A percentile compares a stretch with the other conserved stretches of the same genome.
Evolutionary conservation across 2,329 filamentous ascomycete species (phyloP).

Genomic region (Microcyclosporella mali): DNA sequence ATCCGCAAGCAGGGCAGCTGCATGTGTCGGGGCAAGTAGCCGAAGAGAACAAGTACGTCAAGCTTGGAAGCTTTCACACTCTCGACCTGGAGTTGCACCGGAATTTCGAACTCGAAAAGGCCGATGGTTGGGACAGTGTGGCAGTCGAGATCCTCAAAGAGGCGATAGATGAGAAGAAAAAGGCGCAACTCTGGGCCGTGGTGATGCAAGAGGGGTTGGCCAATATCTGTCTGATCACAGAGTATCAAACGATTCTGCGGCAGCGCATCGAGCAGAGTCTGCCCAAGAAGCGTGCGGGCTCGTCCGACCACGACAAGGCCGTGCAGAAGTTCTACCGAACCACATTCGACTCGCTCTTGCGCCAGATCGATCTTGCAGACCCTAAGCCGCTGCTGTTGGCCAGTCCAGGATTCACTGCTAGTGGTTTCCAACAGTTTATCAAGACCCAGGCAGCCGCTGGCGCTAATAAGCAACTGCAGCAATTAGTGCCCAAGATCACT

Average conservation of each 20-base stretch:
- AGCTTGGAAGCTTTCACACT: constrained; percentile 62
- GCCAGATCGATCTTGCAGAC: constrained; percentile 67
- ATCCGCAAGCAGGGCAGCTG: constrained; percentile 60
- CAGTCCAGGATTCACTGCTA: constrained; percentile 80
- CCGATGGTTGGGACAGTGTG: constrained; percentile 81
- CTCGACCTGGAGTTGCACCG: constrained; percentile 81
- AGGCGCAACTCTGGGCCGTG: constrained; percentile 79
- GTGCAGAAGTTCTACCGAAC: constrained; percentile 66
- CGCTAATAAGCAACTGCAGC: constrained; percentile 65
- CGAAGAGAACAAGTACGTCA: constrained; percentile 61
- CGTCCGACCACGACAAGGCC: constrained; percentile 56
- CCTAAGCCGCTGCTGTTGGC: constrained; percentile 74
- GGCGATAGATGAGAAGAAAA: constrained; percentile 69
- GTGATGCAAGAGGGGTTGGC: constrained; percentile 87
- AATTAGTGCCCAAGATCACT: constrained; percentile 56
- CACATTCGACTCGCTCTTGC: constrained; percentile 65
- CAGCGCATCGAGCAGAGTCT: constrained; percentile 62
- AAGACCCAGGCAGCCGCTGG: constrained; percentile 55
- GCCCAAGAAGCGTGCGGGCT: constrained; percentile 60
- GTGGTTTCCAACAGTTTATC: constrained; percentile 71
- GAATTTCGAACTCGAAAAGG: constrained; percentile 83
- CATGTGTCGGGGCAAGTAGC: constrained; percentile 62
- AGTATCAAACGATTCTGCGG: constrained; percentile 70
- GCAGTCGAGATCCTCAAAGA: constrained; percentile 72
- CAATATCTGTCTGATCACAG: constrained; percentile 76